Conservation (phyloP, 106 monocot species). For the Platanthera zijinensis region DNA sequence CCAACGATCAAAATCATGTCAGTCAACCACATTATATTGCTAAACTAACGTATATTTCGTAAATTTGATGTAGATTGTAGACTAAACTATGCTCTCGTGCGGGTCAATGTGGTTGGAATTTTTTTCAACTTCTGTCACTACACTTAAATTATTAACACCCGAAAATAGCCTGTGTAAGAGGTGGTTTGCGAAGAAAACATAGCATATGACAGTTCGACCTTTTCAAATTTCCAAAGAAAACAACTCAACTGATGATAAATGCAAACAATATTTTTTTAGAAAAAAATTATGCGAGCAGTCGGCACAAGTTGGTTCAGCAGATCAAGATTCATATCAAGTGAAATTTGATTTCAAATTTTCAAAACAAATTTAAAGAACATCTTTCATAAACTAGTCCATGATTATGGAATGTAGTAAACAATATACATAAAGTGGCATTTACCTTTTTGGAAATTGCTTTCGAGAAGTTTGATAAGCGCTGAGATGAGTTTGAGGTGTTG, state of each 20-base stretch:
- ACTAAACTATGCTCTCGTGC: too few relatives aligned
- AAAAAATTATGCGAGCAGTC: background rate
- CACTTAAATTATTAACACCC: background rate
- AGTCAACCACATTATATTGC: too few relatives aligned
- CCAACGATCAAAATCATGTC: too few relatives aligned
- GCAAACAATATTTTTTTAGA: background rate
- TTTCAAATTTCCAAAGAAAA: background rate
- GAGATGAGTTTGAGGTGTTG: background rate
- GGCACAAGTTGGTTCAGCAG: background rate
- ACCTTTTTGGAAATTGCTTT: conserved; percentile 39
- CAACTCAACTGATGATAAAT: background rate
- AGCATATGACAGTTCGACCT: background rate
- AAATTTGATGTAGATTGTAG: too few relatives aligned
- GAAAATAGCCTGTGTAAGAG: background rate
- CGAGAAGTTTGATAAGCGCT: conserved; percentile 3
- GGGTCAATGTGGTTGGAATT: background rate
- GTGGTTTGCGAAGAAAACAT: background rate
- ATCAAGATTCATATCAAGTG: background rate
- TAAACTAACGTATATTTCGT: too few relatives aligned
- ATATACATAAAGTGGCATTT: background rate
- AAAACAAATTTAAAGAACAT: background rate
- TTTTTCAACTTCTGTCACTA: background rate
- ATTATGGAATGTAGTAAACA: background rate
- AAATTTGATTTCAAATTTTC: background rate
- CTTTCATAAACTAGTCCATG: background rate